Percentiles rank a stretch among this genome's conserved stretches.
phyloP scores from a whole-genome alignment of 208 protist genomes.

The Trypanosoma grayi region DNA sequence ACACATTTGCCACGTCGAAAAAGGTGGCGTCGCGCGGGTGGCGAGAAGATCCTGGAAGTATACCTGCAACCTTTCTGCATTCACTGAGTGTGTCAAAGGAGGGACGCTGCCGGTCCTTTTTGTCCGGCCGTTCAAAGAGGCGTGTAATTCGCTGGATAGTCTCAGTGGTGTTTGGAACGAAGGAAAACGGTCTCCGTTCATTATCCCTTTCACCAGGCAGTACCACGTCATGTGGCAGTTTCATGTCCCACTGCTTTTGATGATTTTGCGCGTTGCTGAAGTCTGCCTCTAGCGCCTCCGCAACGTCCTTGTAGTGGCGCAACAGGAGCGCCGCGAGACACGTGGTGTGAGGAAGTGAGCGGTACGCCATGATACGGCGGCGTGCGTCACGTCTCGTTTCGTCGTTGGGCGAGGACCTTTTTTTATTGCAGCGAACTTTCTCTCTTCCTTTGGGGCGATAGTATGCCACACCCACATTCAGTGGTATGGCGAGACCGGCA shows the following conservation, averaged over 20 bases:
- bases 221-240: not conserved
- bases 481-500: not conserved
- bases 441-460: not conserved
- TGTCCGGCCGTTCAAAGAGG: not conserved
- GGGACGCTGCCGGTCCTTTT: not conserved
- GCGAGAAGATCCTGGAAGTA: not conserved
- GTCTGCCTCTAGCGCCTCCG: not conserved
- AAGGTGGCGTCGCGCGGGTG: conserved; percentile 2
- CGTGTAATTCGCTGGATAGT: not conserved
- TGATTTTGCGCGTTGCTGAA: no score
- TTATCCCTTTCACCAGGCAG: not conserved
- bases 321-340: conserved; percentile 4
- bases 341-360: conserved; percentile 1
- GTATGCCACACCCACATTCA: not conserved
- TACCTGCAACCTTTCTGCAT: not conserved
- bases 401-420: no score
- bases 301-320: not conserved
- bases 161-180: conserved; percentile 1
- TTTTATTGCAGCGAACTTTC: not conserved
- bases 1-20: conserved; percentile 2
- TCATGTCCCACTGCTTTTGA: no score
- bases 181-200: not conserved
- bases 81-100: not conserved
- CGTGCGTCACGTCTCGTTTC: no score
- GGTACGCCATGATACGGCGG: not conserved